These are phyloP conservation scores for Backusella psychrophila DNA, from an alignment of 192 early-diverging fungal genomes.

Conservation along the genomic window DNA sequence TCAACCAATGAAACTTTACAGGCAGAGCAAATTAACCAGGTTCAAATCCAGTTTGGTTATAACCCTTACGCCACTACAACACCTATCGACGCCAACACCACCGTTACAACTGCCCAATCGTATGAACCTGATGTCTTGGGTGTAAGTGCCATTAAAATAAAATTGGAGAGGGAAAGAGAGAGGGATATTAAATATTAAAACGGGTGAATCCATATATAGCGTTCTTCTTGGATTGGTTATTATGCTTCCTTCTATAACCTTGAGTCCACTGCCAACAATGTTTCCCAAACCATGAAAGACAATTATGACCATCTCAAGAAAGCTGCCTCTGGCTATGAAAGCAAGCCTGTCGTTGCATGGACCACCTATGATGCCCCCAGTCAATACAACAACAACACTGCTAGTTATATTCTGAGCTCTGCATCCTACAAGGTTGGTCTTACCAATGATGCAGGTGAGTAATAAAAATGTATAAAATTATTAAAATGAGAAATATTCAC, in stretches of 20 bases:
- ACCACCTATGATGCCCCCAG: conserved; percentile 54
- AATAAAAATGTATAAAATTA: background rate
- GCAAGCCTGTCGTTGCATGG: conserved; percentile 62
- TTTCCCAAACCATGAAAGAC: conserved; percentile 42
- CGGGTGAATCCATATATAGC: conserved; percentile 27
- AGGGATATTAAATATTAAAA: background rate
- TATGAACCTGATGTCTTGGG: conserved; percentile 49
- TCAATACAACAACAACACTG: conserved; percentile 66
- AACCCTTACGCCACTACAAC: conserved; percentile 33
- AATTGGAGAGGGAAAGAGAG: background rate
- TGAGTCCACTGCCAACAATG: conserved; percentile 48
- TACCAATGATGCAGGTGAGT: conserved; percentile 60
- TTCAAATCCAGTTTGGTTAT: conserved; percentile 47
- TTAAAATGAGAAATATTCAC: background rate
- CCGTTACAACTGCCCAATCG: conserved; percentile 45
- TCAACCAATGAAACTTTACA: conserved; percentile 45
- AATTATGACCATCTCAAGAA: conserved; percentile 60
- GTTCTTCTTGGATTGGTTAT: conserved; percentile 59
- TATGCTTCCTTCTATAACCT: conserved; percentile 65
- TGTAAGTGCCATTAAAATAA: conserved; percentile 32
- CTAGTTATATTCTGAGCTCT: conserved; percentile 55
- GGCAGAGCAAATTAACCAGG: conserved; percentile 42
- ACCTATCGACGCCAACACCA: conserved; percentile 36
- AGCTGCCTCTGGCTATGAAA: conserved; percentile 26
- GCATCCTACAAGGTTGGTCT: conserved; percentile 60